Percentiles rank a stretch among this genome's conserved stretches.
Conservation (phyloP, 768 basidiomycete genomes). For the Crucibulum laeve region DNA sequence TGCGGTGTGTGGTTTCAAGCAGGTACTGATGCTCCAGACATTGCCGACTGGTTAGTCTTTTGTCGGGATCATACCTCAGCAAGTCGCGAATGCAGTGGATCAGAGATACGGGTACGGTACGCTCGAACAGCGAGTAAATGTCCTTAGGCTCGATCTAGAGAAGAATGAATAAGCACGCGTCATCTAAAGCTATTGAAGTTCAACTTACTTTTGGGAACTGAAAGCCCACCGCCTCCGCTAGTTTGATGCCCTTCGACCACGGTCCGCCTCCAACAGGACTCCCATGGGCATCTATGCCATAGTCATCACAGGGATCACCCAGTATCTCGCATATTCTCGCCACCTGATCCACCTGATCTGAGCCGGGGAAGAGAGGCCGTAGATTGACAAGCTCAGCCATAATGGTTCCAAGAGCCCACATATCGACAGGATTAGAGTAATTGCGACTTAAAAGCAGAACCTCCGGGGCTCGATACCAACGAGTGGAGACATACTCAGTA, state of each 20-base stretch:
- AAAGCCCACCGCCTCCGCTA: conserved; percentile 85
- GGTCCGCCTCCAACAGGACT: conserved; percentile 78
- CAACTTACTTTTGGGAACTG: conserved; percentile 79
- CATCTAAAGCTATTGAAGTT: not conserved
- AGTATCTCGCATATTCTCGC: conserved; percentile 87
- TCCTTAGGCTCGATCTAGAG: conserved; percentile 61
- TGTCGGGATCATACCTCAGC: conserved; percentile 87
- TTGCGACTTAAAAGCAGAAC: conserved; percentile 88
- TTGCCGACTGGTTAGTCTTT: conserved; percentile 79
- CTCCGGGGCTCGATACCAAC: conserved; percentile 99
- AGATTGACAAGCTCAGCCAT: conserved; percentile 96
- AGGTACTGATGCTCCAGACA: conserved; percentile 91
- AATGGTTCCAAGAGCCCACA: conserved; percentile 99
- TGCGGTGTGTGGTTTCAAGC: conserved; percentile 67
- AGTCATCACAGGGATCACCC: conserved; percentile 84
- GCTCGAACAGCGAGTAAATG: conserved; percentile 72
- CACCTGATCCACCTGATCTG: conserved; percentile 90
- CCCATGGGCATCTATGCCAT: conserved; percentile 71
- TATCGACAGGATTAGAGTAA: conserved; percentile 96
- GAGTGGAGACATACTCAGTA: conserved; percentile 98
- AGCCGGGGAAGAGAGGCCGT: conserved; percentile 92
- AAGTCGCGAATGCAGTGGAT: conserved; percentile 91
- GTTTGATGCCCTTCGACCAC: conserved; percentile 81
- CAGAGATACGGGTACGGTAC: conserved; percentile 70
- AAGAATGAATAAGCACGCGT: conserved; percentile 7